Percentiles rank a stretch among this genome's conserved stretches.
Conservation (phyloP, 805 yeast species). For the Yarrowia divulgata region DNA sequence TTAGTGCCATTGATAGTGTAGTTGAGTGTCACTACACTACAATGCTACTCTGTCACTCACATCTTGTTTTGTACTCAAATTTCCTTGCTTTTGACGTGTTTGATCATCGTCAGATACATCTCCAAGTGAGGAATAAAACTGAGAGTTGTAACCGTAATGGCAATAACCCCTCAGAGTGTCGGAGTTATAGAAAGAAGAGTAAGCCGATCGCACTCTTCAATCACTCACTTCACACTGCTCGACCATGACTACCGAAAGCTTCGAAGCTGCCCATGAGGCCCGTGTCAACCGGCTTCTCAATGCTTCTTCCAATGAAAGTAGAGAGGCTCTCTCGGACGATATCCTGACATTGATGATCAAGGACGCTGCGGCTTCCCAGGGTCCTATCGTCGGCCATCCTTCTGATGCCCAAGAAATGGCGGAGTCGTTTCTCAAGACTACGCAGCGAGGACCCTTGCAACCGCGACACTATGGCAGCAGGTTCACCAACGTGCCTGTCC, state of each 20-base stretch:
- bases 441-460: neutral
- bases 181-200: neutral
- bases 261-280: constrained; percentile 2
- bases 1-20: neutral
- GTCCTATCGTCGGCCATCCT: neutral
- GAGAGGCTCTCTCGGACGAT: constrained; percentile 11
- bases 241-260: neutral
- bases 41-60: too few species aligned
- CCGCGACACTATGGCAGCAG: neutral
- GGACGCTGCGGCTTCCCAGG: neutral
- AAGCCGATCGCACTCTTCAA: too few species aligned
- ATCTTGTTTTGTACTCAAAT: too few species aligned
- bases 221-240: neutral
- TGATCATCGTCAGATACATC: neutral
- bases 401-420: constrained; percentile 1
- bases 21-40: too few species aligned
- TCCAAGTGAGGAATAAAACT: constrained; percentile 6
- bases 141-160: constrained; percentile 11
- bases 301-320: constrained; percentile 1
- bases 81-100: neutral
- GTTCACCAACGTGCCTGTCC: constrained; percentile 18
- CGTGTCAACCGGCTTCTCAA: constrained; percentile 16
- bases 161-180: constrained; percentile 15
- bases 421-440: neutral
- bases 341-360: constrained; percentile 4